Conservation (phyloP, 2,329 filamentous ascomycete species). For the Fusarium foetens region DNA sequence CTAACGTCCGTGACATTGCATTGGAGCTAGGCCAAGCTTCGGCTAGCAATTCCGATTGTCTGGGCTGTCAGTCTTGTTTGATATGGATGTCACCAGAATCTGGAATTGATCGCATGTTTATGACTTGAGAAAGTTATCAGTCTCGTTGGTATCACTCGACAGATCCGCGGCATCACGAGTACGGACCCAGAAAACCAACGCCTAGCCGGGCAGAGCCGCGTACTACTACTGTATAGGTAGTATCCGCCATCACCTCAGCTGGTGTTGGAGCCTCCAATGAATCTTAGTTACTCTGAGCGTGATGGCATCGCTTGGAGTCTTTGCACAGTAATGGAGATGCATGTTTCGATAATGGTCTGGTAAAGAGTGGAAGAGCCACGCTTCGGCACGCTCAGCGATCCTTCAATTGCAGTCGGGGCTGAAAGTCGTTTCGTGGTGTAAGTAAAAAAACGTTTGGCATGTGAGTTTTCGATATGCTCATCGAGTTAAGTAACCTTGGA, state of each 20-base stretch:
- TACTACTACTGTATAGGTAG: conserved; percentile 2
- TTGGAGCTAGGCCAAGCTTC: conserved; percentile 18
- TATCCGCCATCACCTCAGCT: background rate
- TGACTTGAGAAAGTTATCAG: background rate
- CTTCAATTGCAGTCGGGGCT: background rate
- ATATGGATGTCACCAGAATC: background rate
- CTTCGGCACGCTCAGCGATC: background rate
- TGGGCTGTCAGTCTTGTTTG: conserved; percentile 20
- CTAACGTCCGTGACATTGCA: background rate
- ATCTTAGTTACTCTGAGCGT: background rate
- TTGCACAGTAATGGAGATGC: background rate
- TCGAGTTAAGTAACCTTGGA: background rate
- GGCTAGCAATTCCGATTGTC: conserved; percentile 24
- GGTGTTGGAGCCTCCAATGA: background rate
- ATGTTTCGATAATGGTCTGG: background rate
- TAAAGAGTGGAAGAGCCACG: background rate
- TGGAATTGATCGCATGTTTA: conserved; percentile 13
- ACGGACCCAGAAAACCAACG: background rate
- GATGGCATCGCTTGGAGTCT: background rate
- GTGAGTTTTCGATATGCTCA: background rate
- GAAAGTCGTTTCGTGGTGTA: background rate
- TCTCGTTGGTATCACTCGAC: background rate
- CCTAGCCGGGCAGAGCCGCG: conserved; percentile 5
- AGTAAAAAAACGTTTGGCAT: background rate
- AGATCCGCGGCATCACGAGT: background rate